Evolutionary conservation across 108 stramenopile genomes (phyloP), one percentile per base, ranked within the genome.

Genomic region (Discostella stelligeroides): DNA sequence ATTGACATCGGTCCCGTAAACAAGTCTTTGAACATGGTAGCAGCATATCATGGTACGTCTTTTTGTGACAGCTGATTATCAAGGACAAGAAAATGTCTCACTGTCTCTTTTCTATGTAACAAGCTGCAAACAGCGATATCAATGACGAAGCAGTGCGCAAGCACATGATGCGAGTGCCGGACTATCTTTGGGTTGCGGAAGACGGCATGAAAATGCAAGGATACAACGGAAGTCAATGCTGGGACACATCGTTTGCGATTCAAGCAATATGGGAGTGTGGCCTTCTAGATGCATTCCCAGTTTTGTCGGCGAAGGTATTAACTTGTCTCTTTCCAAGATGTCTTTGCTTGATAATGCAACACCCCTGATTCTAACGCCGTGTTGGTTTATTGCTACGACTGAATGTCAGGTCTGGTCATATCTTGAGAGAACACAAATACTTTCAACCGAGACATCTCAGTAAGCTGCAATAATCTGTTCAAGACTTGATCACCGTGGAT

Each of bases 201-300:
- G 98, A 99, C 84, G 98, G 98, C 13, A 85, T 99, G 88, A 98
- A 98, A 84, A 97, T 99, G 98, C 97, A 99, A 67, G 98, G 98
- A 30, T 99, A 99, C 87, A 98, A 97, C 70, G 98, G 98, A 11
- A 84, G 82, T 41, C 97, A 98, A 73, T 96, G 96, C 67, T 99
- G 98, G 98, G 98, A 99, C 79, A 95, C 97, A 7, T 94, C 92
- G n/a, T 99, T 99, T 74, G 90, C 90, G 28, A 75, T 91, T 51
- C 97, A 98, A 71, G 96, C 95, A n/a, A 63, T 97, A 18, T 85
- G 66, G 57, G 97, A 97, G 73, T 80, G 88, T 14, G 90, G 76
- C 24, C 56, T 97, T 38, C 68, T 88, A 9, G 91, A 92, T 47
- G 79, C 88, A 21, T 95, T 96, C 73, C 92, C 94, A 7, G 65